These are phyloP conservation scores for Gastroboletus turbinatus DNA, from an alignment of 1,284 basidiomycete genomes.

Conservation along the genomic window DNA sequence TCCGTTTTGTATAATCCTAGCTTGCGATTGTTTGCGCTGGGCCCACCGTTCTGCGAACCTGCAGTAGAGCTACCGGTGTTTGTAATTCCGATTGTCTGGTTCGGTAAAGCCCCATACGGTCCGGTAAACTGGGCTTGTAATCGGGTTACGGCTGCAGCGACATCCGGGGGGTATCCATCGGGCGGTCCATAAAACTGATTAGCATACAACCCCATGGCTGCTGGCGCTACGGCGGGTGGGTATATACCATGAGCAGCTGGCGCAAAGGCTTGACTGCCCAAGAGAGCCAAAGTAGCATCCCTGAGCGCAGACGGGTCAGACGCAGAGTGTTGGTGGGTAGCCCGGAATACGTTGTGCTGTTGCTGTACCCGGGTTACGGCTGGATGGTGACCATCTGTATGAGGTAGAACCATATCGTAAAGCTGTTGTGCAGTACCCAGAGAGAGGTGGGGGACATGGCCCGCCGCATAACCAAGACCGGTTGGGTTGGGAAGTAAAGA, in stretches of 20 bases:
- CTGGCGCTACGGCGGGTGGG: conserved; percentile 46
- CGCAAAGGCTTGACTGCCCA: conserved; percentile 59
- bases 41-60: conserved; percentile 47
- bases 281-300: conserved; percentile 63
- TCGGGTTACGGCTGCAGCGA: conserved; percentile 57
- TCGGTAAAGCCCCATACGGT: conserved; percentile 49
- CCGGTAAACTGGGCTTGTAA: conserved; percentile 60
- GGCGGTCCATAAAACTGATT: conserved; percentile 66
- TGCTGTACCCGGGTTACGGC: conserved; percentile 73
- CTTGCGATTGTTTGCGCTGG: conserved; percentile 87
- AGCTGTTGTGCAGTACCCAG: conserved; percentile 70
- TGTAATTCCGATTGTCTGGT: conserved; percentile 36
- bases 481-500: conserved; percentile 53
- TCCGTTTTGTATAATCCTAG: conserved; percentile 90
- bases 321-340: conserved; percentile 73
- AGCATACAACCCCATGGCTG: conserved; percentile 58
- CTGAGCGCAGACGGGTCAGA: conserved; percentile 73
- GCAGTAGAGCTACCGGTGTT: conserved; percentile 39
- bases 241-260: conserved; percentile 44
- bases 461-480: conserved; percentile 52
- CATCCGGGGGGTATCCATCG: conserved; percentile 57
- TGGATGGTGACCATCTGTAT: conserved; percentile 56
- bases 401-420: conserved; percentile 75
- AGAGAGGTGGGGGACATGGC: conserved; percentile 60
- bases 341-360: conserved; percentile 67